Evolutionary conservation across 73 alveolate genomes (phyloP).

Genomic region (Symbiodinium natans): DNA sequence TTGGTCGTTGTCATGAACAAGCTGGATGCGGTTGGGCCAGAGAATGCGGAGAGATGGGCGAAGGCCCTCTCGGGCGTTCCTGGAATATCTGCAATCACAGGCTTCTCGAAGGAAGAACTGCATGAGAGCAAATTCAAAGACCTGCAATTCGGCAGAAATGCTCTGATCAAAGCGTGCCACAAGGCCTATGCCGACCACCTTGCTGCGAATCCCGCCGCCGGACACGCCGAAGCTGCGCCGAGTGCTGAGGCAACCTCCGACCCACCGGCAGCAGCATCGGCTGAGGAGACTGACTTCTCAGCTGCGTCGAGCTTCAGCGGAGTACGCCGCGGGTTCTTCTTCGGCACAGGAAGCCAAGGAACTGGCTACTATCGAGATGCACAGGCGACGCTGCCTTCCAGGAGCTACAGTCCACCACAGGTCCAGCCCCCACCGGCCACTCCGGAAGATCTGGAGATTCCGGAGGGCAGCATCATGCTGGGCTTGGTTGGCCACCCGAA

Average conservation of each 20-base stretch:
- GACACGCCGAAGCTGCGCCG: background rate
- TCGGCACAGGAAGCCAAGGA: conserved; percentile 59
- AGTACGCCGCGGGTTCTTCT: conserved; percentile 27
- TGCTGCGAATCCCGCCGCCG: background rate
- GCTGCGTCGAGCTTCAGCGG: conserved; percentile 28
- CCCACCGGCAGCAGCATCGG: background rate
- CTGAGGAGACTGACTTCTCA: background rate
- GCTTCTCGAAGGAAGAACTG: conserved; percentile 35
- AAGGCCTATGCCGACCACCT: conserved; percentile 11
- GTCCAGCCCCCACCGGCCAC: background rate
- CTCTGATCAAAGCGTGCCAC: background rate
- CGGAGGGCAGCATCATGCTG: conserved; percentile 12
- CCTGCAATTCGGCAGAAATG: background rate
- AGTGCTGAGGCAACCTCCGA: background rate
- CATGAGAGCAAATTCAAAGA: background rate
- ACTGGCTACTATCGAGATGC: conserved; percentile 36
- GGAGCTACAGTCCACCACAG: background rate
- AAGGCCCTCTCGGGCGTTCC: background rate
- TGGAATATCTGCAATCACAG: conserved; percentile 11
- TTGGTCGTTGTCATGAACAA: conserved; percentile 67
- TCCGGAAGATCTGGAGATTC: background rate
- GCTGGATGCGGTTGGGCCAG: conserved; percentile 56
- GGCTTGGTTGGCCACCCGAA: conserved; percentile 87
- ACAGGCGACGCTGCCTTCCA: background rate
- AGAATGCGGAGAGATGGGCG: conserved; percentile 50